Percentiles rank a stretch among this genome's conserved stretches.
Evolutionary conservation across 177 flowering plant species (phyloP).

Genomic region (Vitis hybrid): DNA sequence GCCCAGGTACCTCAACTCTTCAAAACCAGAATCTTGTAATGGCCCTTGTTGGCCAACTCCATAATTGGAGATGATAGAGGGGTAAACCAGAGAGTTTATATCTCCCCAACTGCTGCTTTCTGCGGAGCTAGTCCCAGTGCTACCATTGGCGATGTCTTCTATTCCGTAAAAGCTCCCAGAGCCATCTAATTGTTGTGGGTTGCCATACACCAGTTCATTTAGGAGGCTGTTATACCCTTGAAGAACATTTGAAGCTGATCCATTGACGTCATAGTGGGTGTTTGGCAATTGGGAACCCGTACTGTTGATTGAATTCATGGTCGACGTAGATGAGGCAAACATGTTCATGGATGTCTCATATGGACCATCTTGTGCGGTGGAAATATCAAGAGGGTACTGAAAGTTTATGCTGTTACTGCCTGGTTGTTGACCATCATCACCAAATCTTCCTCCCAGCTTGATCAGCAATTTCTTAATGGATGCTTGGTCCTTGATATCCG

Average conservation of each 20-base stretch:
- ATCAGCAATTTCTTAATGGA: constrained; percentile 40
- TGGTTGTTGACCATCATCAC: constrained; percentile 25
- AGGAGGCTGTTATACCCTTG: constrained; percentile 27
- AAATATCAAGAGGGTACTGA: constrained; percentile 20
- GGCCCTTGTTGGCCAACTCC: constrained; percentile 32
- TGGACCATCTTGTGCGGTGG: constrained; percentile 24
- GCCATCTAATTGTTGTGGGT: constrained; percentile 19
- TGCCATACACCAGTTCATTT: constrained; percentile 21
- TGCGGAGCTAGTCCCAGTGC: constrained; percentile 27
- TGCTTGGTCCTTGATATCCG: constrained; percentile 28
- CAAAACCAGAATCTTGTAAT: constrained; percentile 24
- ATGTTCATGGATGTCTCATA: constrained; percentile 19
- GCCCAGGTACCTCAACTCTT: constrained; percentile 29
- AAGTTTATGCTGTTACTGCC: constrained; percentile 6
- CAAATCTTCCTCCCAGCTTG: constrained; percentile 51
- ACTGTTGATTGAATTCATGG: constrained; percentile 14
- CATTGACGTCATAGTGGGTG: constrained; percentile 9
- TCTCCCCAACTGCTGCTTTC: constrained; percentile 48
- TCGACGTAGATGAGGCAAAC: constrained; percentile 15
- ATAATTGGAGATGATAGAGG: constrained; percentile 26
- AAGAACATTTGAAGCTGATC: constrained; percentile 13
- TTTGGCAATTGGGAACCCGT: constrained; percentile 19
- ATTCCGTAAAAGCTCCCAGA: constrained; percentile 28
- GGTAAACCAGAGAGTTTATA: constrained; percentile 27
- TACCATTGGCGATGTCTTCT: constrained; percentile 22